phyloP scores from a whole-genome alignment of 1,284 basidiomycete species.

The Abortiporus biennis region DNA sequence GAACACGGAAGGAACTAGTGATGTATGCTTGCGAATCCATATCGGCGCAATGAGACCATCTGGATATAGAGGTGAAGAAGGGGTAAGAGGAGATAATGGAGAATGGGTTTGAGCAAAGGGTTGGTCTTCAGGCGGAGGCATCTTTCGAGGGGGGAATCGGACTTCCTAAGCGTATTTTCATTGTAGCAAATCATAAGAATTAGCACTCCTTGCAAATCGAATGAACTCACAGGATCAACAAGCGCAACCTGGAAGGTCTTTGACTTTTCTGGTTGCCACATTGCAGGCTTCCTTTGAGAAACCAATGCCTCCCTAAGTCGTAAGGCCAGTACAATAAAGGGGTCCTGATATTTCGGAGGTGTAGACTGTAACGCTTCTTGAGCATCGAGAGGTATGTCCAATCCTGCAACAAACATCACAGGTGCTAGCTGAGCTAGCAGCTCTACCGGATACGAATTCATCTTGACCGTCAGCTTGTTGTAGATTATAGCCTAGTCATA shows the following conservation, averaged over 20 bases:
- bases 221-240: constrained; percentile 70
- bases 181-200: constrained; percentile 4
- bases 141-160: constrained; percentile 84
- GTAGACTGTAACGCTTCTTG: constrained; percentile 15
- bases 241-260: constrained; percentile 77
- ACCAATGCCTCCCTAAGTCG: constrained; percentile 63
- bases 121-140: constrained; percentile 50
- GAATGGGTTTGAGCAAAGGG: constrained; percentile 61
- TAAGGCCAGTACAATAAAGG: constrained; percentile 45
- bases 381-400: constrained; percentile 36
- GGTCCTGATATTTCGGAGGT: constrained; percentile 39
- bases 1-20: constrained; percentile 88
- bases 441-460: constrained; percentile 90
- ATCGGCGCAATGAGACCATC: constrained; percentile 96
- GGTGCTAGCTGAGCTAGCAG: constrained; percentile 81
- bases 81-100: constrained; percentile 85
- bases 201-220: too few species aligned
- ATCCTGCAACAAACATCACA: constrained; percentile 89
- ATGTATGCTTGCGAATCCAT: constrained; percentile 94
- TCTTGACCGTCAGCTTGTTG: constrained; percentile 22
- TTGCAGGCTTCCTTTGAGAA: constrained; percentile 50
- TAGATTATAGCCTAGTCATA: background rate
- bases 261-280: constrained; percentile 60
- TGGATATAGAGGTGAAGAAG: constrained; percentile 83
- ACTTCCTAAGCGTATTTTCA: constrained; percentile 37